Evolutionary conservation across 352 stramenopile genomes (phyloP), one percentile per base, ranked within the genome.

Genomic region (Peronospora farinosa): DNA sequence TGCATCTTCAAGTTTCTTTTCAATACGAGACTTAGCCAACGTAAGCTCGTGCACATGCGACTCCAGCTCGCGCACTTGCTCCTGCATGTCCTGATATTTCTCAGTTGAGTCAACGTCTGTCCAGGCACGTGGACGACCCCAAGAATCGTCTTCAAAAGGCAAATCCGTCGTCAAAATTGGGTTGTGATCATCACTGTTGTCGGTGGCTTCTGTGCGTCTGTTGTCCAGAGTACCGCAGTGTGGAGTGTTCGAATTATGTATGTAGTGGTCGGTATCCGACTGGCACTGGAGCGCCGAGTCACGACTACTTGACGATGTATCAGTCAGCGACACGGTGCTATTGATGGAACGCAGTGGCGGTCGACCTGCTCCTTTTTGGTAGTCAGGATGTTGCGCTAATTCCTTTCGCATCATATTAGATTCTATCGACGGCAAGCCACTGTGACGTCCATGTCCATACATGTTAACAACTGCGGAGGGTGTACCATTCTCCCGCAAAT

Each of bases 391-490:
- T 12, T 54, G 60, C 40, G 57, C 67, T 5, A 59, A 65, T 31
- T 65, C 57, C 47, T 67, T 50, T 28, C 54, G 49, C 43, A 51
- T 36, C 50, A 64, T 70, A 8, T 57, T 67, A 32, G 58, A 42
- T 39, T 71, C 54, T 56, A 67, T 60, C 7, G 65, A 55, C 46
- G 69, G 44, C 60, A 63, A 44, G 15, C 52, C 40, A 33, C 46
- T 63, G 57, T 54, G 33, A 57, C 63, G 57, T 40, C 63, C 63
- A 19, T 71, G 57, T 10, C 63, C 53, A 31, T 65, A 88, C 55
- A 91, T 76, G 54, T 91, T 91, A 13, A 86, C 77, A 16, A 91
- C 79, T 5, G 79, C 79, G n/a, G 74, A 78, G 0, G 75, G 75
- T 42, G 78, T 74, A n/a, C 72, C 79, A 50, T 84, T 74, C 54